Evolutionary conservation across 148 eudicot species (phyloP).

Genomic region (Fagopyrum tataricum): DNA sequence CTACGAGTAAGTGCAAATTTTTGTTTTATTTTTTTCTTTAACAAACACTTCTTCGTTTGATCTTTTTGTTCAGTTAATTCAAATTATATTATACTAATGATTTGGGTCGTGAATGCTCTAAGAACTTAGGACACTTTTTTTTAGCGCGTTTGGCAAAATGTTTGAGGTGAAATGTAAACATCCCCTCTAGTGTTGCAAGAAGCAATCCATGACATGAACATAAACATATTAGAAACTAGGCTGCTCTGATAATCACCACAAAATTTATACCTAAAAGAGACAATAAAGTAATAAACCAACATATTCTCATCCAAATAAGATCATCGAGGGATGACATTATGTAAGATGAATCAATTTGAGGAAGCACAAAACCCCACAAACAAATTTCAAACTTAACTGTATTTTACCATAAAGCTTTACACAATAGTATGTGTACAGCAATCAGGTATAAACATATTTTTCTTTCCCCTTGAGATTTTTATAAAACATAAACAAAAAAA

Average conservation of each 20-base stretch:
- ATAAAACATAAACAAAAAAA: not conserved
- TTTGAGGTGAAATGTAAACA: no score
- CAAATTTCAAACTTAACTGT: not conserved
- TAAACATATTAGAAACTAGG: no score
- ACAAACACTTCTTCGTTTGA: no score
- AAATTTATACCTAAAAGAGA: no score
- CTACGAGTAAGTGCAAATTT: no score
- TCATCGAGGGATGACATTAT: not conserved
- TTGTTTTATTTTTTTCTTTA: no score
- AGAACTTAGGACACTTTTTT: no score
- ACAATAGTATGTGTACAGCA: conserved; percentile 8
- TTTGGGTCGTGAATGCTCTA: no score
- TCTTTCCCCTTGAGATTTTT: not conserved
- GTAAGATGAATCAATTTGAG: not conserved
- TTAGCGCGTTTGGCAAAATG: no score
- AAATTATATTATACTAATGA: no score
- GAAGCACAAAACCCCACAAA: not conserved
- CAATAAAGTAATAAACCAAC: not conserved
- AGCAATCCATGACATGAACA: not conserved
- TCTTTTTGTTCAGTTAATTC: no score
- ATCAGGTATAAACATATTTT: not conserved
- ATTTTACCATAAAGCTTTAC: not conserved
- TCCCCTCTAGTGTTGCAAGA: not conserved
- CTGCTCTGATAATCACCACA: not conserved
- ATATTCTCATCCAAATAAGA: not conserved